Conservation (phyloP, 2,329 filamentous ascomycete species). For the Leptosphaerulina australis region DNA sequence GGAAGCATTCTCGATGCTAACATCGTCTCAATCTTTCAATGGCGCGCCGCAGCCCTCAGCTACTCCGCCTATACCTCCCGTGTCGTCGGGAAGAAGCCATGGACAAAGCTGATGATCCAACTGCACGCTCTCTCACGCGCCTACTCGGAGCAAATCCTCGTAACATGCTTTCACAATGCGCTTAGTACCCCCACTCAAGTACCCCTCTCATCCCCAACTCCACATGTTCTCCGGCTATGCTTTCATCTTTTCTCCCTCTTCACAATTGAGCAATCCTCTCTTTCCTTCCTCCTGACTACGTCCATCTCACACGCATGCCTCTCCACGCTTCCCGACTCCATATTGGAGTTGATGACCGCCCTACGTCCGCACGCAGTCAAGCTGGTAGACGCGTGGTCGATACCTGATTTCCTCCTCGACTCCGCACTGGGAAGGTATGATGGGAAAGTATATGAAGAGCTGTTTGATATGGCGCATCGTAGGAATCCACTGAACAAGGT, state of each 20-base stretch:
- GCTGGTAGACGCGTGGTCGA: constrained; percentile 59
- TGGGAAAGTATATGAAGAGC: constrained; percentile 60
- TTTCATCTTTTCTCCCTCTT: constrained; percentile 58
- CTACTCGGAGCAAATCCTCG: constrained; percentile 58
- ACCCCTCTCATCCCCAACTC: constrained; percentile 36
- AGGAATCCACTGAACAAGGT: constrained; percentile 58
- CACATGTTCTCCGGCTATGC: constrained; percentile 48
- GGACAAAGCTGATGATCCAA: constrained; percentile 55
- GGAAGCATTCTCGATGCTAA: constrained; percentile 46
- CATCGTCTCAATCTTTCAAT: constrained; percentile 54
- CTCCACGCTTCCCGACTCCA: constrained; percentile 48
- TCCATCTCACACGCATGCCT: constrained; percentile 53
- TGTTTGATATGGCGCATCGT: constrained; percentile 59
- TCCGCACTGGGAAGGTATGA: constrained; percentile 59
- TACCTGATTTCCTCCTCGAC: constrained; percentile 60
- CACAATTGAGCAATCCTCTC: constrained; percentile 54
- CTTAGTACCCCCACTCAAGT: constrained; percentile 28
- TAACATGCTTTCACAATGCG: constrained; percentile 55
- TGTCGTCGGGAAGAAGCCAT: constrained; percentile 54
- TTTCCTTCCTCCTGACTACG: constrained; percentile 54
- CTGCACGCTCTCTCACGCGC: constrained; percentile 52
- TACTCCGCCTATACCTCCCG: constrained; percentile 53
- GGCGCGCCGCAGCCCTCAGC: constrained; percentile 53
- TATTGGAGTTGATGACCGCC: constrained; percentile 56
- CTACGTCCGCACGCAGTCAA: constrained; percentile 59